A percentile compares a stretch with the other conserved stretches of the same genome.
Conservation (phyloP, 2,329 filamentous ascomycete species). For the Xylaria sp. region DNA sequence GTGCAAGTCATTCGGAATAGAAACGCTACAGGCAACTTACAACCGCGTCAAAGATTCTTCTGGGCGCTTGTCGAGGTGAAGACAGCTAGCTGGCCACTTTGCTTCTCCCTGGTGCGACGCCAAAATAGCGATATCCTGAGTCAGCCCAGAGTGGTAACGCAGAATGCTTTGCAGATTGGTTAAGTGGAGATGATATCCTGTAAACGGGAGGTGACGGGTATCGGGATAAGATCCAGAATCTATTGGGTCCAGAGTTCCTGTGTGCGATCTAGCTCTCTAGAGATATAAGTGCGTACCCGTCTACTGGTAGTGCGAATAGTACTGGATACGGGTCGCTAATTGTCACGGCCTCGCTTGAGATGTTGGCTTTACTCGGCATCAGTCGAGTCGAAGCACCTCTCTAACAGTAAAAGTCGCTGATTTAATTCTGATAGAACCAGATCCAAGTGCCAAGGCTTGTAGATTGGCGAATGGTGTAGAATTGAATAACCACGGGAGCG, state of each 20-base stretch:
- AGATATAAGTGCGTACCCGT: slow-evolving; percentile 44
- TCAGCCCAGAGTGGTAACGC: slow-evolving; percentile 39
- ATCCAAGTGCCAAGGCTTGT: background rate
- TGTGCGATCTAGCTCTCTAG: slow-evolving; percentile 43
- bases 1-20: background rate
- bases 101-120: slow-evolving; percentile 20
- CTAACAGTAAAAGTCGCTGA: background rate
- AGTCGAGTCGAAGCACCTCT: slow-evolving; percentile 7
- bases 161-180: slow-evolving; percentile 40
- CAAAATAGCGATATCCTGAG: slow-evolving; percentile 6
- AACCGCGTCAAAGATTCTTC: background rate
- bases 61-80: background rate
- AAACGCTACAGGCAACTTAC: slow-evolving; percentile 14
- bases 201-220: slow-evolving; percentile 37
- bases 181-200: slow-evolving; percentile 32
- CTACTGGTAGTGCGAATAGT: slow-evolving; percentile 39
- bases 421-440: background rate
- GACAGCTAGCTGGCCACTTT: slow-evolving; percentile 2
- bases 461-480: background rate
- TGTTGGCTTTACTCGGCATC: slow-evolving; percentile 6
- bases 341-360: slow-evolving; percentile 9
- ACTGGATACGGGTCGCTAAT: slow-evolving; percentile 34
- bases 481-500: background rate
- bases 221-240: slow-evolving; percentile 41
- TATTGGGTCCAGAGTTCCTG: slow-evolving; percentile 43